These are phyloP conservation scores for Trichoderma breve DNA, from an alignment of 2,329 filamentous ascomycete species.

Conservation along the genomic window DNA sequence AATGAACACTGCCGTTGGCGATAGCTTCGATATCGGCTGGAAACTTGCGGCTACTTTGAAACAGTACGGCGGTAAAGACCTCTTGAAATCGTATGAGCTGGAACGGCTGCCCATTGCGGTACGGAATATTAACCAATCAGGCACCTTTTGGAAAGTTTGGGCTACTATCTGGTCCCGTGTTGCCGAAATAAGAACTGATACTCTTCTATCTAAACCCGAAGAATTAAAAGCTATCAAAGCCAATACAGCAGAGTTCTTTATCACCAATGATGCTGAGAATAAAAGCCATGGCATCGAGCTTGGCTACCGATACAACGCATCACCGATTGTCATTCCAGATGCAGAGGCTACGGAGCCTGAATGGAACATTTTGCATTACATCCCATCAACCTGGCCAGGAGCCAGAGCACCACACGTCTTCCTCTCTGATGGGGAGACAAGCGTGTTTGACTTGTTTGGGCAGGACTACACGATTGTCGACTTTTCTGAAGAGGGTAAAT, in stretches of 20 bases:
- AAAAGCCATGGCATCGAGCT: conserved; percentile 31
- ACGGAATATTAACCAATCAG: conserved; percentile 23
- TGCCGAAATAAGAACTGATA: neutral
- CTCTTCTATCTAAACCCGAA: neutral
- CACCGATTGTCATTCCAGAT: neutral
- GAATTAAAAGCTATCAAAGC: neutral
- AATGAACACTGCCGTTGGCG: conserved; percentile 38
- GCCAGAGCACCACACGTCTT: neutral
- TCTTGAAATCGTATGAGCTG: conserved; percentile 28
- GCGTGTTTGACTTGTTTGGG: conserved; percentile 11
- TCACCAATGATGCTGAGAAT: conserved; percentile 28
- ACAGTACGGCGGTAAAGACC: conserved; percentile 14
- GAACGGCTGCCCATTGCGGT: conserved; percentile 26
- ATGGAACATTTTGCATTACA: neutral
- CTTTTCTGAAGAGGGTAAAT: neutral
- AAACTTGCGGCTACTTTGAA: conserved; percentile 32
- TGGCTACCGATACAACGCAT: conserved; percentile 27
- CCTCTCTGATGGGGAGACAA: conserved; percentile 1
- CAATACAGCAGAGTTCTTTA: neutral
- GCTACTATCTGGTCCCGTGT: neutral
- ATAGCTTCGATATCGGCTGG: conserved; percentile 37
- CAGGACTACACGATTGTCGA: conserved; percentile 2
- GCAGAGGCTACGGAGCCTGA: neutral
- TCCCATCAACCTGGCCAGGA: conserved; percentile 12
- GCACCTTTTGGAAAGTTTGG: neutral